Evolutionary conservation across 2,329 filamentous ascomycete species (phyloP).

Genomic region (Aspergillus pseudonomiae): DNA sequence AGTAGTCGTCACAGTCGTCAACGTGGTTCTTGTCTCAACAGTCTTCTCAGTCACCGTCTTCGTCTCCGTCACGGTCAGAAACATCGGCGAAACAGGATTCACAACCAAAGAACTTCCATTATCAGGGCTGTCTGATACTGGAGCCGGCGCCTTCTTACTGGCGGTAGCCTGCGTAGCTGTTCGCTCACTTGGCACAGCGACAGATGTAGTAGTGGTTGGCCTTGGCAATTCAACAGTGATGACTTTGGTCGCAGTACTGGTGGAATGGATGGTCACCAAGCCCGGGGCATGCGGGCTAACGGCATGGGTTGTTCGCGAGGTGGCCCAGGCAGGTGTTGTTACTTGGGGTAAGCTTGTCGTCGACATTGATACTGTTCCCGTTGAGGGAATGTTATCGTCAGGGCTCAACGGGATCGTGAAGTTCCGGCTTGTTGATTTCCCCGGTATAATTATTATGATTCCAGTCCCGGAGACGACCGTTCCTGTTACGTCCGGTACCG

Average conservation of each 20-base stretch:
- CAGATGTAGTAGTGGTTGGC: neutral
- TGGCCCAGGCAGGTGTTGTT: neutral
- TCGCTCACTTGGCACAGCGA: neutral
- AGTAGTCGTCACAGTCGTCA: neutral
- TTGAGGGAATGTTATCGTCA: too few species aligned
- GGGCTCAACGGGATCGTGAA: neutral
- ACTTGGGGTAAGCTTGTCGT: too few species aligned
- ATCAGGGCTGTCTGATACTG: neutral
- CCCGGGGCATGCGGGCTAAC: neutral
- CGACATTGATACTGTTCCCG: too few species aligned
- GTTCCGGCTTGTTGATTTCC: neutral
- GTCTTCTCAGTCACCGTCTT: slow-evolving; percentile 12
- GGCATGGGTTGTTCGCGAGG: neutral
- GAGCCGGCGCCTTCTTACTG: neutral
- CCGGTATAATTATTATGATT: neutral
- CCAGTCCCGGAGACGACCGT: neutral
- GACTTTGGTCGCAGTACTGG: neutral
- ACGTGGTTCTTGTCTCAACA: neutral
- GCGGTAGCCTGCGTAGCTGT: neutral
- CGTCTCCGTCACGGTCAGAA: slow-evolving; percentile 16
- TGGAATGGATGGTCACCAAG: neutral
- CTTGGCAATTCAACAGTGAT: neutral
- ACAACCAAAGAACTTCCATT: neutral
- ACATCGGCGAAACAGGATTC: slow-evolving; percentile 18
- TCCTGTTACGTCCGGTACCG: neutral